Evolutionary conservation across 768 basidiomycete genomes (phyloP).

Genomic region (Panellus pusillus): DNA sequence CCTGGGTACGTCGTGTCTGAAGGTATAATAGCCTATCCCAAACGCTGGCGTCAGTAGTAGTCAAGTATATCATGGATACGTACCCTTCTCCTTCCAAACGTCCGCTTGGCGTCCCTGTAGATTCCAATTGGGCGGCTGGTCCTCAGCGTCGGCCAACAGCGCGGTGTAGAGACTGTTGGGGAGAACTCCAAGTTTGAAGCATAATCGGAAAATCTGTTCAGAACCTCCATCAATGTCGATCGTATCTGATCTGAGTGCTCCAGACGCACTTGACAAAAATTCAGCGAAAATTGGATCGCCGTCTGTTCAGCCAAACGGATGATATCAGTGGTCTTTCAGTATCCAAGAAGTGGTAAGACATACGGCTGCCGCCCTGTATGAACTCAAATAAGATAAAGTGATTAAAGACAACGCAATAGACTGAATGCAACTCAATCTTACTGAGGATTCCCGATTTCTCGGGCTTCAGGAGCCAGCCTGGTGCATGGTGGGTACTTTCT

Average conservation of each 20-base stretch:
- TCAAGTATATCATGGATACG: too few relatives aligned
- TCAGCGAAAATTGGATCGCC: constrained; percentile 65
- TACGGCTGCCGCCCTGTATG: constrained; percentile 61
- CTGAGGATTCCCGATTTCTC: constrained; percentile 54
- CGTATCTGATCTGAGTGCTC: too few relatives aligned
- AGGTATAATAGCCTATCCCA: constrained; percentile 38
- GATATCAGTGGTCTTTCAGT: not conserved
- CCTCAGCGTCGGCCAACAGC: constrained; percentile 58
- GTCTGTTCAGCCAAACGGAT: too few relatives aligned
- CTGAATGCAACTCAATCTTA: too few relatives aligned
- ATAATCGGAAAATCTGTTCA: constrained; percentile 48
- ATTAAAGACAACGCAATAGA: too few relatives aligned
- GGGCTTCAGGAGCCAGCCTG: constrained; percentile 64
- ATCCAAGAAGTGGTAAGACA: constrained; percentile 24
- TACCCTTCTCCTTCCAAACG: too few relatives aligned
- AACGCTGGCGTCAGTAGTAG: too few relatives aligned
- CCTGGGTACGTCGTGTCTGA: constrained; percentile 44
- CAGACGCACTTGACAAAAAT: constrained; percentile 59
- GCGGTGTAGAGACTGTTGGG: constrained; percentile 52
- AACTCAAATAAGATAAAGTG: too few relatives aligned
- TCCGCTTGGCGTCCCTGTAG: constrained; percentile 59
- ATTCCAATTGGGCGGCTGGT: constrained; percentile 60
- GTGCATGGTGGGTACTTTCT: too few relatives aligned
- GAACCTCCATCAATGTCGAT: not conserved
- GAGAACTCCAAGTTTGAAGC: constrained; percentile 49